phyloP scores from a whole-genome alignment of 2,329 filamentous ascomycete genomes.

The Aureobasidium uvarum region DNA sequence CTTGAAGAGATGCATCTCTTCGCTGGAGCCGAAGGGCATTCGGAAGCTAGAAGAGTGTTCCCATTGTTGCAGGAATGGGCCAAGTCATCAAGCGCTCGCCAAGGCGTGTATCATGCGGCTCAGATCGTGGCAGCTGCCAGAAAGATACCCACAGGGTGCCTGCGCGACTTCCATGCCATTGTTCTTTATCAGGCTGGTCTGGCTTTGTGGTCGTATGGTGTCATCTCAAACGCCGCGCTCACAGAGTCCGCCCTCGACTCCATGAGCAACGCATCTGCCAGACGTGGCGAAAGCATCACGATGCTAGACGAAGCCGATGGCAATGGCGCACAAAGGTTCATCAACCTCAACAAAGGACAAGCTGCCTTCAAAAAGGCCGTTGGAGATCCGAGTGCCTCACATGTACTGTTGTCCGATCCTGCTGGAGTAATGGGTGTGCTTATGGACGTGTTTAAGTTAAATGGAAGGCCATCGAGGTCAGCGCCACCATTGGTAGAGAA shows the following conservation, averaged over 20 bases:
- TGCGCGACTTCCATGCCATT: constrained; percentile 63
- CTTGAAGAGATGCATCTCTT: constrained; percentile 66
- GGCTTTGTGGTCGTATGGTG: constrained; percentile 67
- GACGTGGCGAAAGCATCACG: constrained; percentile 38
- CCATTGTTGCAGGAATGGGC: constrained; percentile 60
- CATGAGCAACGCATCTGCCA: constrained; percentile 21
- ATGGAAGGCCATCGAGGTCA: constrained; percentile 45
- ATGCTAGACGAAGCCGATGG: constrained; percentile 57
- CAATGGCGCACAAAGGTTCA: constrained; percentile 52
- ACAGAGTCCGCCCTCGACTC: constrained; percentile 28
- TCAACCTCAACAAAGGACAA: constrained; percentile 53
- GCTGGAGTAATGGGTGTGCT: constrained; percentile 59
- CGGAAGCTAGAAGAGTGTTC: constrained; percentile 61
- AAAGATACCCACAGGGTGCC: constrained; percentile 37
- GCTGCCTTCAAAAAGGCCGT: constrained; percentile 29
- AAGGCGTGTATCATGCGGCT: constrained; percentile 65
- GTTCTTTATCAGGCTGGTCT: constrained; percentile 67
- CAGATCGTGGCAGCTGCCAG: constrained; percentile 64
- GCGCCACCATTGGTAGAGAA: constrained; percentile 66
- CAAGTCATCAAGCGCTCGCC: constrained; percentile 54
- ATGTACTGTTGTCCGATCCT: constrained; percentile 53
- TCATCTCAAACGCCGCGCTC: constrained; percentile 45
- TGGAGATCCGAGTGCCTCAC: constrained; percentile 36
- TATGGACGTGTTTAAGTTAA: constrained; percentile 56
- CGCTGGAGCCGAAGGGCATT: constrained; percentile 64